Percentiles rank a stretch among this genome's conserved stretches.
Evolutionary conservation across 2,329 filamentous ascomycete species (phyloP).

Genomic region (Xylariomycetidae sp.): DNA sequence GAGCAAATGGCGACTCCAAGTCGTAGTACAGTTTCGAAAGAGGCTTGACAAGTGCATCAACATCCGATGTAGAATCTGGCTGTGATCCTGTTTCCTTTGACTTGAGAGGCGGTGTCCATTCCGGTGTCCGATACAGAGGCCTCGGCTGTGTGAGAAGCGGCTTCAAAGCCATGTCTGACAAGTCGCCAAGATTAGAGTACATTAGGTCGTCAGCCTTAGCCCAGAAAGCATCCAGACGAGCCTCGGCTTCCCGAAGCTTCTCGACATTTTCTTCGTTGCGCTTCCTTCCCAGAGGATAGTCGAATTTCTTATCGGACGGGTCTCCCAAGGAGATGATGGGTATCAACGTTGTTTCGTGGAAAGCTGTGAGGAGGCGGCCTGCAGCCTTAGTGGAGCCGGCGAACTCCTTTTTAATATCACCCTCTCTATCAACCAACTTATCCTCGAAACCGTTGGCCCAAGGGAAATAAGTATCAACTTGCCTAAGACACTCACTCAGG

Average conservation of each 20-base stretch:
- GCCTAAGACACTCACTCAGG: slow-evolving; percentile 36
- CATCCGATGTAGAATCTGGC: too few relatives aligned
- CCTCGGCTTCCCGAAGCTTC: slow-evolving; percentile 15
- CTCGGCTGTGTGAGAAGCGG: slow-evolving; percentile 29
- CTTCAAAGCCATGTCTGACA: slow-evolving; percentile 22
- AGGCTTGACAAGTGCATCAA: too few relatives aligned
- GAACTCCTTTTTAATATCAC: slow-evolving; percentile 24
- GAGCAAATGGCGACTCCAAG: too few relatives aligned
- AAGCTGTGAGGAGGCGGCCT: slow-evolving; percentile 8
- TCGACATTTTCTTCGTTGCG: slow-evolving; percentile 17
- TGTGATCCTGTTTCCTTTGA: too few relatives aligned
- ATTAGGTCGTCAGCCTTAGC: slow-evolving; percentile 12
- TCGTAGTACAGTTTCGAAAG: too few relatives aligned
- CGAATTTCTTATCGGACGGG: slow-evolving; percentile 35
- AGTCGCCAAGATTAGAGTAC: slow-evolving; percentile 10
- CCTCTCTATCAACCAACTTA: slow-evolving; percentile 16
- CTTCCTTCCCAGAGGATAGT: slow-evolving; percentile 29
- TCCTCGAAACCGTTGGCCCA: slow-evolving; percentile 40
- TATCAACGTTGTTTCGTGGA: slow-evolving; percentile 12
- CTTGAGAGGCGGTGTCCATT: slow-evolving; percentile 34
- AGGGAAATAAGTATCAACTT: slow-evolving; percentile 43
- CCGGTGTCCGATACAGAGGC: slow-evolving; percentile 41
- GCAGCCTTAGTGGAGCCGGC: slow-evolving; percentile 6
- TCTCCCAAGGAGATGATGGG: slow-evolving; percentile 20
- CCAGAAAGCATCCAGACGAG: slow-evolving; percentile 19